phyloP scores from a whole-genome alignment of 169 alveolate species.

The Miamiensis avidus region DNA sequence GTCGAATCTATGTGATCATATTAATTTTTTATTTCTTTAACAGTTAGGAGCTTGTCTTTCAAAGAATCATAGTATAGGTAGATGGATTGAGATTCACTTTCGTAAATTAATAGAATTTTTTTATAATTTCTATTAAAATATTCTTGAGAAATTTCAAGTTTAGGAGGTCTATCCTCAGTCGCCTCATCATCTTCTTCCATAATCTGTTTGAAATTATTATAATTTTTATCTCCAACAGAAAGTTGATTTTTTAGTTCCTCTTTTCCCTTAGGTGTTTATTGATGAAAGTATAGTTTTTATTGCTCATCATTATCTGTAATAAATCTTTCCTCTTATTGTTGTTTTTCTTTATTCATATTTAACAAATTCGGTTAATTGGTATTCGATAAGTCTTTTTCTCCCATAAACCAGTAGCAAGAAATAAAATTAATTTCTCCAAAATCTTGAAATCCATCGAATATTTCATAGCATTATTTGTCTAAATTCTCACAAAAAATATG shows the following conservation, averaged over 20 bases:
- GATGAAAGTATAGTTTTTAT: neutral
- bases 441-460: neutral
- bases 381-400: neutral
- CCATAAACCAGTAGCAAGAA: neutral
- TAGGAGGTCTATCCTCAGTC: neutral
- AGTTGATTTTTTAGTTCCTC: neutral
- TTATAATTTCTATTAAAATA: too few relatives aligned
- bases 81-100: neutral
- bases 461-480: neutral
- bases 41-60: neutral
- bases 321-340: too few relatives aligned
- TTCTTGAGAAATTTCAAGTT: neutral
- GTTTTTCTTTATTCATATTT: too few relatives aligned
- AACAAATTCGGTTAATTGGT: neutral
- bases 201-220: neutral
- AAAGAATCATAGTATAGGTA: neutral
- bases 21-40: neutral
- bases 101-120: neutral
- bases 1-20: neutral
- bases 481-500: neutral
- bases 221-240: neutral
- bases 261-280: neutral
- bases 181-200: neutral
- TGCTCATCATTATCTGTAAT: too few relatives aligned
- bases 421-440: neutral